Evolutionary conservation across 2,329 filamentous ascomycete species (phyloP).

Genomic region (Cytospora piceae): DNA sequence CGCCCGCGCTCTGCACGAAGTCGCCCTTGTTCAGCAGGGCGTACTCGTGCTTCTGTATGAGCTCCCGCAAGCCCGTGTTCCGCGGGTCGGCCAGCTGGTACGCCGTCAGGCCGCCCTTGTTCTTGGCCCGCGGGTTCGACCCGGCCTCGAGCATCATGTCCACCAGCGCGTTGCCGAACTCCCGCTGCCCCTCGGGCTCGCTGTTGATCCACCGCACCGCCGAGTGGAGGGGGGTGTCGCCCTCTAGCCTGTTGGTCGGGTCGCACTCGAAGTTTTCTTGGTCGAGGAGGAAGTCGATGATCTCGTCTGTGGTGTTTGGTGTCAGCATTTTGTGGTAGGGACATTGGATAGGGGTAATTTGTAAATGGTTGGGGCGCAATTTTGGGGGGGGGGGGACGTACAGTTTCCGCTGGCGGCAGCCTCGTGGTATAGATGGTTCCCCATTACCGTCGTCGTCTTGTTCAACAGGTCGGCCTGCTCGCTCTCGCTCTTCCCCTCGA

Average conservation of each 20-base stretch:
- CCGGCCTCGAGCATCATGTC: conserved; percentile 85
- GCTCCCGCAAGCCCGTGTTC: conserved; percentile 63
- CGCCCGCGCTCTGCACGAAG: conserved; percentile 49
- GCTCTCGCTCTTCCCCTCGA: conserved; percentile 64
- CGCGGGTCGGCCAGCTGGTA: conserved; percentile 73
- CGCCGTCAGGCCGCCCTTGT: conserved; percentile 74
- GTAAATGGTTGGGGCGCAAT: conserved; percentile 2
- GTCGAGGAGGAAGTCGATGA: conserved; percentile 81
- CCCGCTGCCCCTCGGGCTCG: conserved; percentile 64
- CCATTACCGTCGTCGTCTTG: conserved; percentile 80
- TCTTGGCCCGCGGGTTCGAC: conserved; percentile 59
- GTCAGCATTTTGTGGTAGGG: conserved; percentile 9
- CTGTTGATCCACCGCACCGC: conserved; percentile 77
- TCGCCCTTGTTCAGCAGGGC: conserved; percentile 61
- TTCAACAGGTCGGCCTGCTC: conserved; percentile 82
- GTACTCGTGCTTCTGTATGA: conserved; percentile 75
- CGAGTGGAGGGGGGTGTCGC: conserved; percentile 79
- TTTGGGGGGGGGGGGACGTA: conserved; percentile 48
- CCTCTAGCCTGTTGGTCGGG: conserved; percentile 69
- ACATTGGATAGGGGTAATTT: too few species aligned
- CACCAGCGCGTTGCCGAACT: conserved; percentile 68
- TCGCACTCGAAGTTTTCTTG: conserved; percentile 86
- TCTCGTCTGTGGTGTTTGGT: conserved; percentile 60
- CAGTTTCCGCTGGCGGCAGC: conserved; percentile 86
- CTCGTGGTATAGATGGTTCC: conserved; percentile 87